Base-by-base conservation (phyloP, 805 yeast species). In the Wickerhamomyces sydowiorum region DNA sequence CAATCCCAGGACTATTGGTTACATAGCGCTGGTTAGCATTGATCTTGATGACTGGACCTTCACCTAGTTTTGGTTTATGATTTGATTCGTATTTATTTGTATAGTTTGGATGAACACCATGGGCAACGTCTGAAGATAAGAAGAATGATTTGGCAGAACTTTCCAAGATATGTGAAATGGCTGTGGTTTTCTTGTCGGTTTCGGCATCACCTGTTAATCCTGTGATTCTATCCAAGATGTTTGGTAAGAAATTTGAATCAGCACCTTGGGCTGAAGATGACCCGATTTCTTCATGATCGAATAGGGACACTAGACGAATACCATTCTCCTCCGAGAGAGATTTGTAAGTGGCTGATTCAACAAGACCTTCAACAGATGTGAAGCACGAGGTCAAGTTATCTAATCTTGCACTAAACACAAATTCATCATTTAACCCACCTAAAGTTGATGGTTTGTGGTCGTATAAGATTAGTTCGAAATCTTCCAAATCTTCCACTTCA, bases 231-330 rank as follows among this genome's bases (percentile, higher is more conserved):
- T 75, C 76, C 40, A 90, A 61, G 28, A 87, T 72, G 52, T 88
- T 85, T 19, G 93, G 93, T 41, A 91, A 67, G 59, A 93, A 87
- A 45, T 90, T 85, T 2, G 97, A 88, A 56, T 87, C 90, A 1
- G 99, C 99, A 49, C 99, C 99, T 64, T 91, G 97, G 13, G 96
- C 96, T 15, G 96, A 84, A 8, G 80, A 72, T 2, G 97, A 89
- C 1, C 99, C 99, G 51, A 91, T 75, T 62, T 91, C 99, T 64
- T 91, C 99, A 62, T 93, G 98, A 61, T 91, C 99, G 61, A 93
- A 91, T 45, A 90, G 69, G 0, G 96, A 81, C 41, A 89, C 72
- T 57, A 90, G 61, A 56, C 84, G 80, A 33, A 88, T 79, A 35
- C 86, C 83, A 2, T 66, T 48, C 43, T 78, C 82, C 1, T 63